Base-by-base conservation (phyloP, 2,329 filamentous ascomycete genomes). In the Arthrinium phaeospermum region DNA sequence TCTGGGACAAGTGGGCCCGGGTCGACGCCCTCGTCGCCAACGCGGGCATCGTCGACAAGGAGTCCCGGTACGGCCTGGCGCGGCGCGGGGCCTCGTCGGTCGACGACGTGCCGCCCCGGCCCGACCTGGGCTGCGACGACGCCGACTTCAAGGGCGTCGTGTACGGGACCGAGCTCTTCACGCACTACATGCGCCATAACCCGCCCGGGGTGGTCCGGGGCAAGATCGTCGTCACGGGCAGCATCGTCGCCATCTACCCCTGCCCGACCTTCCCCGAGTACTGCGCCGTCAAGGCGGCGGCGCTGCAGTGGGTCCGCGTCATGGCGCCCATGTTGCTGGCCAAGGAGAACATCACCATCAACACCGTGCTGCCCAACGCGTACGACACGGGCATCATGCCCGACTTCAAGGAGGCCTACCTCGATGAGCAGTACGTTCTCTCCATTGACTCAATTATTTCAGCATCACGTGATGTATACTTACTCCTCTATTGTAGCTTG, bases 271-370 rank as follows among this genome's bases (percentile, higher is more conserved):
- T 75, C 61, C 74, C 74, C n/a, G 72, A 75, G 73, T 75, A 76
- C 53, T 30, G 49, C 4, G n/a, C 69, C n/a, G 71, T 69, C 68
- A 72, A 76, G 69, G 73, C 75, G 1, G 75, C 46, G 8, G 67
- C 70, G 14, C 47, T 72, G 5, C 72, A 73, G 24, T 75, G 72
- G 71, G 71, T 73, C 22, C 37, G 73, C 2, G 69, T 46, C 61
- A 73, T 61, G 24, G 73, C 74, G 41, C 74, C 75, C 5, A 46
- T 75, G 57, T 61, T 75, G 13, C 70, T 71, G 53, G 30, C 44
- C n/a, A 72, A 75, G 45, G 75, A 75, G 46, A 73, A 72, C 51
- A 75, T 75, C 16, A 71, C 73, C 37, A 73, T 76, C 70, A 76
- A 76, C 41, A 68, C 68, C 6, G 73, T 76, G 41, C 67, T 76